Evolutionary conservation across 2,329 filamentous ascomycete species (phyloP), one percentile per base, ranked within the genome.

Genomic region (Chaetoscypha palmicola): DNA sequence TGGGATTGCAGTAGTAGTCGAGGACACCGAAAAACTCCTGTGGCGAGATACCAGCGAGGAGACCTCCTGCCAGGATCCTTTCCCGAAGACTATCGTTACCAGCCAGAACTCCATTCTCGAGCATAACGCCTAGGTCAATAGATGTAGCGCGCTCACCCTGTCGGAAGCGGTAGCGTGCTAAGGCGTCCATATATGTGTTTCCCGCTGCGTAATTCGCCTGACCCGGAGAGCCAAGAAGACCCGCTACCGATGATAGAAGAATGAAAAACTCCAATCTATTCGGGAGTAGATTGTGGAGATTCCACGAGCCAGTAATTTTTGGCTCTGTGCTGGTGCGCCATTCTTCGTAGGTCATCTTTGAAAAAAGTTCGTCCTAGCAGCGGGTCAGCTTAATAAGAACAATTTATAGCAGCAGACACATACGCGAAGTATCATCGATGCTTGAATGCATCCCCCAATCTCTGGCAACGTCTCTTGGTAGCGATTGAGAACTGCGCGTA

Each of bases 361-460:
- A 45, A 16, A 55, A 50, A 2, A 38, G 31, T 9, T 38, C 17
- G 41, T 53, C 52, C 41, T 47, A 22, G 12, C 5, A 11, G 10
- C 9, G 10, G 12, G 20, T 42, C 9, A 42, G 30, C 20, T 12
- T 24, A 11, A 5, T 3, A 11, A 20, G 11, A 19, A 33, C 26
- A 31, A 37, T 41, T 21, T 4, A 24, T 21, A 17, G 11, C n/a
- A 31, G 19, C 16, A 9, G 2, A 8, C 14, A 19, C 43, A 11
- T 41, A 52, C 49, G 9, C 24, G 35, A 22, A 72, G 61, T 1
- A 70, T 67, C 69, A 72, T 72, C 4, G 69, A 64, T 10, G 64
- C 65, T 46, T 72, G 69, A 11, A 73, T 60, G 14, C 69, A 60
- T 30, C 70, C 70, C 19, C 64, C 62, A 14, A 73, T 61, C 16